Percentiles rank a stretch among this genome's conserved stretches.
These are phyloP conservation scores for Fonsecaea multimorphosa DNA, from an alignment of 2,329 filamentous ascomycete species.

Conservation along the genomic window DNA sequence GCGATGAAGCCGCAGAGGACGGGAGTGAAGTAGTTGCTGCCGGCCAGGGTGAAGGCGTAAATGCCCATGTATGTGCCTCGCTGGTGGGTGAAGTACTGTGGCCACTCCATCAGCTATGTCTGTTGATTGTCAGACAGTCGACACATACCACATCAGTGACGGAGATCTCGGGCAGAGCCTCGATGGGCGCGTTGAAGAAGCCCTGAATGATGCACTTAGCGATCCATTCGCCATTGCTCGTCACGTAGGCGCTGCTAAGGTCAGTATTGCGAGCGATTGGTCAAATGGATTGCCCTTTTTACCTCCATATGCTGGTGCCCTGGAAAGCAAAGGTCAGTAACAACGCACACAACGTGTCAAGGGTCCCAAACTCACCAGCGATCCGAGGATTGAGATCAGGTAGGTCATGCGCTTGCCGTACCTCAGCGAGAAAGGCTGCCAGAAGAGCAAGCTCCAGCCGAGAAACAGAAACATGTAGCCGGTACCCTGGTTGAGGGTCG, in stretches of 20 bases:
- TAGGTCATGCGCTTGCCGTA: slow-evolving; percentile 47
- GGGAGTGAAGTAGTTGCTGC: slow-evolving; percentile 44
- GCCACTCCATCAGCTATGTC: not conserved
- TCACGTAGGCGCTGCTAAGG: slow-evolving; percentile 48
- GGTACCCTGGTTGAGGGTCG: slow-evolving; percentile 55
- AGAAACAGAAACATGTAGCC: slow-evolving; percentile 54
- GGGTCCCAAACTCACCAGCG: slow-evolving; percentile 39
- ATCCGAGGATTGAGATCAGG: slow-evolving; percentile 43
- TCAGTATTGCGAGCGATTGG: not conserved
- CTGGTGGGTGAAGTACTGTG: slow-evolving; percentile 44
- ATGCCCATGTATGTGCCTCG: slow-evolving; percentile 37
- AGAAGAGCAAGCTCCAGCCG: slow-evolving; percentile 48
- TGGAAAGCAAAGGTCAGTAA: not conserved
- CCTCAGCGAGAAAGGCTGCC: slow-evolving; percentile 56
- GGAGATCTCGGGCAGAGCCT: slow-evolving; percentile 56
- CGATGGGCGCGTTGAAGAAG: slow-evolving; percentile 56
- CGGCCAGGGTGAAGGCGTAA: slow-evolving; percentile 35
- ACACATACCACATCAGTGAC: slow-evolving; percentile 52
- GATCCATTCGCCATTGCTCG: slow-evolving; percentile 56
- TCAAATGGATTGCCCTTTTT: slow-evolving; percentile 36
- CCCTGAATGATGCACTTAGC: slow-evolving; percentile 56
- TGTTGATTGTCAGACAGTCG: too few relatives aligned
- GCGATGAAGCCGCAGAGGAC: slow-evolving; percentile 43
- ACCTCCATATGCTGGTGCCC: slow-evolving; percentile 29
- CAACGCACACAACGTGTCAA: too few relatives aligned